Evolutionary conservation across 1,284 basidiomycete species (phyloP), one percentile per base, ranked within the genome.

Genomic region (Naganishia sp.): DNA sequence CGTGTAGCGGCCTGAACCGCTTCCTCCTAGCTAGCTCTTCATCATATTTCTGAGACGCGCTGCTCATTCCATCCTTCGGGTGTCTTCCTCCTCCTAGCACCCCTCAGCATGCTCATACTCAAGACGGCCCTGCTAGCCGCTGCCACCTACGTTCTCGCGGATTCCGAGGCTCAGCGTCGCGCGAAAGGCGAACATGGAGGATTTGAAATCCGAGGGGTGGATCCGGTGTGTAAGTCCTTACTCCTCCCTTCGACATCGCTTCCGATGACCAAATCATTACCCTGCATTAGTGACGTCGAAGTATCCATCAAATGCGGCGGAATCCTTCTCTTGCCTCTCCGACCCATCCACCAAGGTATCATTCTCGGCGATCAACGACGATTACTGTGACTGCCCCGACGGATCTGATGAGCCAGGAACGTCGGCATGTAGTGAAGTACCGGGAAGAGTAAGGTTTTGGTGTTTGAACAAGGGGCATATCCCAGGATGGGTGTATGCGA

Each of bases 341-440:
- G 21, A 62, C 46, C 28, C 51, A 28, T 23, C 32, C 25, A 51
- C 43, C 50, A 21, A 23, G 35, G 77, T 83, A 53, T 80, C 87
- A 2, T 91, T 87, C 85, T 80, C 81, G 31, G 86, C 89, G 18
- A 87, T 97, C 60, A 97, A 97, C 76, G 92, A 97, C 76, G 93
- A 97, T 78, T 94, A 89, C 75, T 97, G 94, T 76, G 94, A 97
- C 80, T 97, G 94, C 76, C 82, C 83, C 42, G 94, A 97, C 74
- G 93, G 94, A 13, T 92, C 89, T 65, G 94, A 97, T 72, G 94
- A 97, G 77, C 94, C 94, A 76, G 90, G 90, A 55, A 95, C 94
- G 21, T 86, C 90, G 63, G 94, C 94, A 41, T 96, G 94, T 76
- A 84, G 86, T 11, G 58, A 71, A 3, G 53, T 66, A 0, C 42